Evolutionary conservation across 1,139 yeast species (phyloP).

Genomic region (Candida sp.): DNA sequence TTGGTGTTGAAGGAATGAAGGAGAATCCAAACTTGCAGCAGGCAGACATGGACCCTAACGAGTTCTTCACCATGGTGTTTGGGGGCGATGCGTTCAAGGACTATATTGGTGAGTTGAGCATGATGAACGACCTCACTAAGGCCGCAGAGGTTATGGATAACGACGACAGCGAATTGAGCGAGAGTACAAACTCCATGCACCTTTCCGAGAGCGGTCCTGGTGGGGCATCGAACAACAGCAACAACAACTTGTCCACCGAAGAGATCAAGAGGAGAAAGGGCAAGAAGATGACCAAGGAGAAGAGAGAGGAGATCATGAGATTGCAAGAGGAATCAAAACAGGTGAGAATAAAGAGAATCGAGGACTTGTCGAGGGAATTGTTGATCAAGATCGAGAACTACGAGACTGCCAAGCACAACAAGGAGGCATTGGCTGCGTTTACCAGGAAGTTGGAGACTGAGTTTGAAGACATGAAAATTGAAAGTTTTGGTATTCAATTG

Average conservation of each 20-base stretch:
- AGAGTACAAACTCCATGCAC: conserved; percentile 1
- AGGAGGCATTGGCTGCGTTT: conserved; percentile 41
- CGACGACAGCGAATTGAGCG: conserved; percentile 14
- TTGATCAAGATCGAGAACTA: conserved; percentile 47
- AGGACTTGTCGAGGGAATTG: conserved; percentile 53
- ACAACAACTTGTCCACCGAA: conserved; percentile 24
- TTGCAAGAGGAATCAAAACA: conserved; percentile 59
- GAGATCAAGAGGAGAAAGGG: conserved; percentile 30
- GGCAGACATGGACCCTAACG: conserved; percentile 40
- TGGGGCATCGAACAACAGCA: no score
- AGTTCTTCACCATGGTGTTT: conserved; percentile 75
- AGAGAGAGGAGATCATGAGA: conserved; percentile 57
- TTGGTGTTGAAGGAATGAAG: conserved; percentile 49
- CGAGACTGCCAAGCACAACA: conserved; percentile 26
- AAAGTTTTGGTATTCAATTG: conserved; percentile 52
- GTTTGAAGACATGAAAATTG: conserved; percentile 59
- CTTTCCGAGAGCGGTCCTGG: conserved; percentile 7
- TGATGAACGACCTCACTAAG: conserved; percentile 79
- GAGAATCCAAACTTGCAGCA: conserved; percentile 23
- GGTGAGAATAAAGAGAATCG: conserved; percentile 58
- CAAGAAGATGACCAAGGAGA: conserved; percentile 50
- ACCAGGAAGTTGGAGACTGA: conserved; percentile 51
- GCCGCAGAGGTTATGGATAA: conserved; percentile 61
- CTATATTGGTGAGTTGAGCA: conserved; percentile 89
- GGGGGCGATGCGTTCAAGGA: conserved; percentile 77